Conservation (phyloP, 1,284 basidiomycete species). For the Ustilago tritici region DNA sequence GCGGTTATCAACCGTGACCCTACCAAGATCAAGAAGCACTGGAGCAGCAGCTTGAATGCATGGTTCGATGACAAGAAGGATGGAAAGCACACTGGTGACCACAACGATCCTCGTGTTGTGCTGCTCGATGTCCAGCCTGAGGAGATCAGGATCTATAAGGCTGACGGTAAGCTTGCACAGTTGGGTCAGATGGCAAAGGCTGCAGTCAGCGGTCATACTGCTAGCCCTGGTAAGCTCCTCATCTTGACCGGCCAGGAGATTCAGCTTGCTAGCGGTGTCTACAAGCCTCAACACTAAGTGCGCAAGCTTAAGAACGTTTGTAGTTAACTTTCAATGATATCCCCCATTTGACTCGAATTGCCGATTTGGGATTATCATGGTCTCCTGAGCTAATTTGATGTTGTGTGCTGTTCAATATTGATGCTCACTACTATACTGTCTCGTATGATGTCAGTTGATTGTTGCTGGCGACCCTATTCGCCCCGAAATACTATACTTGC, state of each 20-base stretch:
- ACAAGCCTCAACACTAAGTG: constrained; percentile 34
- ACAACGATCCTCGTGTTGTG: constrained; percentile 82
- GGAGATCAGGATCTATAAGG: constrained; percentile 72
- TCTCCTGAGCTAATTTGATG: background rate
- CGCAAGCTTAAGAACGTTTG: background rate
- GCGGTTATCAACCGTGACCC: constrained; percentile 71
- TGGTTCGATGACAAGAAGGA: constrained; percentile 91
- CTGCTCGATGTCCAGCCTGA: constrained; percentile 84
- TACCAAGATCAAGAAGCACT: constrained; percentile 64
- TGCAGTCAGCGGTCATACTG: constrained; percentile 74
- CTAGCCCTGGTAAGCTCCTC: constrained; percentile 77
- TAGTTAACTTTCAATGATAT: background rate
- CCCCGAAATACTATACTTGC: background rate
- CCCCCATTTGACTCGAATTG: background rate
- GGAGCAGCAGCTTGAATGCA: constrained; percentile 70
- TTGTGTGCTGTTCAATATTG: background rate
- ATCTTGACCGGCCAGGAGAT: constrained; percentile 78
- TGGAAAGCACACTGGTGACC: constrained; percentile 84
- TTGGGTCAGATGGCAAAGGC: constrained; percentile 73
- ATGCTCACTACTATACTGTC: too few relatives aligned
- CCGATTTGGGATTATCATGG: background rate
- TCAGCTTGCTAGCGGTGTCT: constrained; percentile 66
- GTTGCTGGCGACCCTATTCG: background rate
- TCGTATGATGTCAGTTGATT: too few relatives aligned
- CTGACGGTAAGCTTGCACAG: constrained; percentile 49